These are phyloP conservation scores for Eucalyptus curtisii DNA, from an alignment of 345 rosid species.

Conservation along the genomic window DNA sequence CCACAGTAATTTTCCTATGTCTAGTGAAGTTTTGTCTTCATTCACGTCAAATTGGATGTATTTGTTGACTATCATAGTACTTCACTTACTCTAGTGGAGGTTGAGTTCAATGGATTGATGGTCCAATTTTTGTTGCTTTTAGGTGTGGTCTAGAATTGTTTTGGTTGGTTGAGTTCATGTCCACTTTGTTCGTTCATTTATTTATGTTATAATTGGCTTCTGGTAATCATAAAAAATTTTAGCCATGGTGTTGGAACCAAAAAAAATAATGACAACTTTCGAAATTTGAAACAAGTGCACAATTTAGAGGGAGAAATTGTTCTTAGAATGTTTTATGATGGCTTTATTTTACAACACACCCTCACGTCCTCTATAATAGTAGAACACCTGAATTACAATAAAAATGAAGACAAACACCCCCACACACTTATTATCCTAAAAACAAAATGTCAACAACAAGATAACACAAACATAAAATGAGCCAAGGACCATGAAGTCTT, in stretches of 20 bases:
- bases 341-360: too few species aligned
- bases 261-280: too few species aligned
- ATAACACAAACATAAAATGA: too few species aligned
- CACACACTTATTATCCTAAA: too few species aligned
- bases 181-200: neutral
- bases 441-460: too few species aligned
- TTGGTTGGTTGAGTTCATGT: neutral
- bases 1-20: neutral
- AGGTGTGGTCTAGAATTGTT: neutral
- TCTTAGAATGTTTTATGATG: too few species aligned
- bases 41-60: neutral
- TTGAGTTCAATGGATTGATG: neutral
- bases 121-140: neutral
- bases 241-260: neutral
- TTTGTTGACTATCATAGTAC: neutral
- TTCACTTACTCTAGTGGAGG: neutral
- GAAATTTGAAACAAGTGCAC: too few species aligned
- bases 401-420: too few species aligned
- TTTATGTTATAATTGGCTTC: neutral
- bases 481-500: too few species aligned
- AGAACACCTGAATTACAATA: too few species aligned
- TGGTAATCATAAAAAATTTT: fast-evolving
- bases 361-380: too few species aligned
- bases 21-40: neutral
- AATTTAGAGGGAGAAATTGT: too few species aligned